Conservation (phyloP, 148 eudicot species). For the Rhododendron vialii region DNA sequence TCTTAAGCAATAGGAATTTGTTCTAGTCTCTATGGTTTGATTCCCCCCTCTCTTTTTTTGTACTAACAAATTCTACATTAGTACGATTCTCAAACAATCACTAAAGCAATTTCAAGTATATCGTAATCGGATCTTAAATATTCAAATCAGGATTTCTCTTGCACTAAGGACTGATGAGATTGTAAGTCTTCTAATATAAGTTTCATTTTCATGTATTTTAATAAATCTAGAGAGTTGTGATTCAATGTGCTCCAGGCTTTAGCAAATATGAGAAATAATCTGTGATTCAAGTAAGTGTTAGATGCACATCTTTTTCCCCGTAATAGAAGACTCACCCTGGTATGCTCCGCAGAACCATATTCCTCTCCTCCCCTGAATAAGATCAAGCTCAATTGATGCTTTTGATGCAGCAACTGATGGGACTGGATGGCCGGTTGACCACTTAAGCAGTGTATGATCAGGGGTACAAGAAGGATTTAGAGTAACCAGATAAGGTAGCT, state of each 20-base stretch:
- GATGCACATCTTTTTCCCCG: not conserved
- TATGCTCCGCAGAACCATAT: conserved; percentile 99
- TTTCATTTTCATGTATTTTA: not conserved
- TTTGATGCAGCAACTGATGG: conserved; percentile 92
- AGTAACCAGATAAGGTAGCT: conserved; percentile 68
- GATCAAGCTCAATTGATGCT: conserved; percentile 61
- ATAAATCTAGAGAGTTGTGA: not conserved
- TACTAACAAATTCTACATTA: not conserved
- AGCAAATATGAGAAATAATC: not conserved
- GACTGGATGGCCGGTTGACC: conserved; percentile 87
- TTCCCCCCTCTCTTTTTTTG: not conserved
- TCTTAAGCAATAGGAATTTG: not conserved
- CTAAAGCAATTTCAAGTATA: not conserved
- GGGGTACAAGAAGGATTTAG: conserved; percentile 75
- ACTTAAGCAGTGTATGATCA: conserved; percentile 58
- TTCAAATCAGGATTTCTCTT: not conserved
- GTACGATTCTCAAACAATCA: not conserved
- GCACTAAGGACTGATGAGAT: not conserved
- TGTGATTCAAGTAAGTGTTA: not conserved
- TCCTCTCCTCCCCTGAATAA: conserved; percentile 90
- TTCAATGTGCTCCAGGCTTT: not conserved
- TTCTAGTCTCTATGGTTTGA: not conserved
- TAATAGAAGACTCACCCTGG: conserved; percentile 48
- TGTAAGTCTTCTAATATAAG: not conserved
- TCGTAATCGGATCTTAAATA: not conserved